Percentiles rank a stretch among this genome's conserved stretches.
Conservation (phyloP, 2,329 filamentous ascomycete genomes). For the Trichoderma oligosporum region DNA sequence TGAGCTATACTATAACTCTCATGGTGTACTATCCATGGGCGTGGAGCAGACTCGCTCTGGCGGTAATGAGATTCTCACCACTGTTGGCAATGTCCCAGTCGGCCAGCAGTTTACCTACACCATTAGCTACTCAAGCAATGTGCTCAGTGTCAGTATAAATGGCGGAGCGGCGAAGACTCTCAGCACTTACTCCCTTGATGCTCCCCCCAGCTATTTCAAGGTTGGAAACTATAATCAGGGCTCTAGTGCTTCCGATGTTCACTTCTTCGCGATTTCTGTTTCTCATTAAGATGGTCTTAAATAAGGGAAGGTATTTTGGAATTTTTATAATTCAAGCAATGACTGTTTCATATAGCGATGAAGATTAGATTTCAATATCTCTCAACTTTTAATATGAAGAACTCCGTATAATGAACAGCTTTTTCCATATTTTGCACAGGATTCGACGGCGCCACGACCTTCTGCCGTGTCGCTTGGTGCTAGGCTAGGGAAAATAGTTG, state of each 20-base stretch:
- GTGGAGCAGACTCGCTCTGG: constrained; percentile 34
- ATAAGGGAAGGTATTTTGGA: neutral
- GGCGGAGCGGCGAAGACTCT: constrained; percentile 26
- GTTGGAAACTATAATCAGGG: constrained; percentile 39
- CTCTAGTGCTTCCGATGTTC: constrained; percentile 27
- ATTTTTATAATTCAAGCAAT: neutral
- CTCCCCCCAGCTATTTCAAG: constrained; percentile 38
- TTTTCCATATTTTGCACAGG: too few species aligned
- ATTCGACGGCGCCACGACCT: too few species aligned
- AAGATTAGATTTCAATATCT: neutral
- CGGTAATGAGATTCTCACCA: constrained; percentile 31
- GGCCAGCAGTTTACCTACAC: constrained; percentile 37
- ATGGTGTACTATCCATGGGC: constrained; percentile 35
- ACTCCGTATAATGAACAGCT: too few species aligned
- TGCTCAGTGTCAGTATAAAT: constrained; percentile 34
- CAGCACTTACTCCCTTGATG: constrained; percentile 29
- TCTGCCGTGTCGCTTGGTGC: too few species aligned
- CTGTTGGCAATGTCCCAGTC: constrained; percentile 36
- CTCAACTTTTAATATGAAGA: too few species aligned
- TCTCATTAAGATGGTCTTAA: constrained; percentile 26
- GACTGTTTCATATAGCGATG: neutral
- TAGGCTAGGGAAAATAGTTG: too few species aligned
- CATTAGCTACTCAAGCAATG: constrained; percentile 35
- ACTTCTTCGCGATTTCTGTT: constrained; percentile 25
- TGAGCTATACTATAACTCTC: constrained; percentile 38